Evolutionary conservation across 2,329 filamentous ascomycete species (phyloP).

Genomic region (Blumeria hordei): DNA sequence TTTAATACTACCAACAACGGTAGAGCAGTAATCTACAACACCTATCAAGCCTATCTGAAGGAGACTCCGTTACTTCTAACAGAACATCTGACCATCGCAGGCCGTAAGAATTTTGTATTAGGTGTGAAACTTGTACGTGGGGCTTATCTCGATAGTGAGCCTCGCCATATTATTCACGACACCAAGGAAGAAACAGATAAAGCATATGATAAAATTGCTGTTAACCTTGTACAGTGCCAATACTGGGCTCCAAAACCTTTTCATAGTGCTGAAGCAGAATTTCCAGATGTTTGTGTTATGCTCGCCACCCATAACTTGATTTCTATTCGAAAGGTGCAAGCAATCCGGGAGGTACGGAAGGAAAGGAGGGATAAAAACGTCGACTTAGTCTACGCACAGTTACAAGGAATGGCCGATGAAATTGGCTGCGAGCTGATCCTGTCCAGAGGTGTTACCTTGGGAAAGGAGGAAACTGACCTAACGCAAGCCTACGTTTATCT

Average conservation of each 20-base stretch:
- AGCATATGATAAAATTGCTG: constrained; percentile 48
- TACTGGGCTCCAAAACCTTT: constrained; percentile 29
- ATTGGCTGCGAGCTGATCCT: constrained; percentile 39
- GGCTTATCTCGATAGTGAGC: constrained; percentile 48
- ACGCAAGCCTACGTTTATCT: constrained; percentile 38
- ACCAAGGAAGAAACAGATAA: constrained; percentile 47
- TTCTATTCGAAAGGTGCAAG: constrained; percentile 35
- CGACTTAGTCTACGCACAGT: constrained; percentile 44
- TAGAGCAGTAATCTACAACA: constrained; percentile 52
- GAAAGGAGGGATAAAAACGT: constrained; percentile 17
- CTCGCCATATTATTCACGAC: constrained; percentile 44
- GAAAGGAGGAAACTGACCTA: constrained; percentile 22
- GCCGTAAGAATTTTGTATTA: constrained; percentile 35
- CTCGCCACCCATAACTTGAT: constrained; percentile 65
- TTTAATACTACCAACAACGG: constrained; percentile 39
- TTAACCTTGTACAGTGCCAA: constrained; percentile 36
- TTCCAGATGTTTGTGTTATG: constrained; percentile 38
- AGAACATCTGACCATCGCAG: constrained; percentile 33
- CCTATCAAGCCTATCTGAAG: constrained; percentile 59
- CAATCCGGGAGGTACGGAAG: constrained; percentile 22
- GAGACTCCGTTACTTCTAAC: constrained; percentile 30
- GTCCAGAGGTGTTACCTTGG: constrained; percentile 8
- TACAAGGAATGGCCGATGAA: constrained; percentile 92
- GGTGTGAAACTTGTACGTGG: constrained; percentile 57
- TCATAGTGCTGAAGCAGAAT: constrained; percentile 17